Evolutionary conservation across 352 stramenopile species (phyloP).

Genomic region (Phytophthora brassicae): DNA sequence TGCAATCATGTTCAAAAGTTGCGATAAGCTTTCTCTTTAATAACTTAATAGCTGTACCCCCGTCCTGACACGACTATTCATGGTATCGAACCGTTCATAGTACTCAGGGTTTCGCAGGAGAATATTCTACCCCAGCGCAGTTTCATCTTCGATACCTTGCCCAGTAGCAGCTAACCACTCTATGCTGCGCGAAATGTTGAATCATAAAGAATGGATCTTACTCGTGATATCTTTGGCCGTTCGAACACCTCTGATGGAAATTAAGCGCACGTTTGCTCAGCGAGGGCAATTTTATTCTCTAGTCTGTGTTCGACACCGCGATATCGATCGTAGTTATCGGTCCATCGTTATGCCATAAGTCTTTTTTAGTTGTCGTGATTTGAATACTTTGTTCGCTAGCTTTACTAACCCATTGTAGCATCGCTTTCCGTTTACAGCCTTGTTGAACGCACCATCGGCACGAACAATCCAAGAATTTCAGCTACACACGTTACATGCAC

Average conservation of each 20-base stretch:
- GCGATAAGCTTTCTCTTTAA: too few relatives aligned
- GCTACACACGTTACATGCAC: not conserved
- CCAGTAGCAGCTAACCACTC: not conserved
- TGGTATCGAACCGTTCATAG: not conserved
- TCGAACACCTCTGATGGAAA: not conserved
- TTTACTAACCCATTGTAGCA: conserved; percentile 14
- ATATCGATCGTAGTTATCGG: conserved; percentile 12
- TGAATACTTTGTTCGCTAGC: not conserved
- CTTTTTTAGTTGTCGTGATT: not conserved
- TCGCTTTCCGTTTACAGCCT: too few relatives aligned
- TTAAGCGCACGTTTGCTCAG: too few relatives aligned
- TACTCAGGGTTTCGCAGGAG: conserved; percentile 2
- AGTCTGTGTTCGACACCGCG: not conserved
- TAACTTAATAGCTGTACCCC: conserved; percentile 1
- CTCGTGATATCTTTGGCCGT: conserved; percentile 4
- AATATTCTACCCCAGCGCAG: not conserved
- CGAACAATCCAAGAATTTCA: not conserved
- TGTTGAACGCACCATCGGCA: not conserved
- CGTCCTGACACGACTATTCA: conserved; percentile 9
- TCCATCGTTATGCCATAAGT: conserved; percentile 12
- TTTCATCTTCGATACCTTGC: not conserved
- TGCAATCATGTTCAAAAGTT: too few relatives aligned
- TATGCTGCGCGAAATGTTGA: not conserved
- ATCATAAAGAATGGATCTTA: conserved; percentile 4
- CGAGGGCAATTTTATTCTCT: not conserved